Evolutionary conservation across 2,329 filamentous ascomycete genomes (phyloP), one percentile per base, ranked within the genome.

Genomic region (Cytospora schulzeri): DNA sequence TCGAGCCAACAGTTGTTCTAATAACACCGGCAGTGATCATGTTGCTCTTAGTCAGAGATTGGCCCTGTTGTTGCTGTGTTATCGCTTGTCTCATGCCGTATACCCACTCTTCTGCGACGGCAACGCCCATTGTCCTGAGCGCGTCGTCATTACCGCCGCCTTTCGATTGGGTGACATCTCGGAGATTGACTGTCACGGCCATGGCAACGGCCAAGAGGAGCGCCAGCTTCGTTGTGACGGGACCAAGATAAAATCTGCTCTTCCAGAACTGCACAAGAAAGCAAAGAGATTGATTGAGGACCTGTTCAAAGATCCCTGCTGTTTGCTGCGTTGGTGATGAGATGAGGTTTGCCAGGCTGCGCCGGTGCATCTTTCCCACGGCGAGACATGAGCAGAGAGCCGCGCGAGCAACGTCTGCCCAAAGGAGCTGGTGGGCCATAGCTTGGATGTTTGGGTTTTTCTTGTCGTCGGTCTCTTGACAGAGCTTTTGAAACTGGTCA

Each of bases 401-500:
- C 3, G 68, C 66, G 2, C 68, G 60, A 24, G 57, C 50, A 8
- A 59, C 64, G 31, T 68, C 61, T 0, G 68, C 58, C 68, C 68
- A 69, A 24, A 69, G 57, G 2, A 69, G 45, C 12, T 69, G 67
- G 41, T 52, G 60, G 1, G 66, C 48, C 35, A 67, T 67, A 48
- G 50, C 56, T 3, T 26, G 48, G 41, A 65, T 15, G 1, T 65
- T 33, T 14, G 26, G 19, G 8, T 33, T 14, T 12, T 12, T 5
- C 12, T 15, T 58, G 12, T 6, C 17, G 45, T 29, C 12, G 19
- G 8, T n/a, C 33, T n/a, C 2, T 17, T 64, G 53, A 51, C 56
- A 67, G 22, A 69, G 58, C 1, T 28, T 61, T 19, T 67, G 63
- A 17, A 69, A 69, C 38, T 69, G 66, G 29, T 69, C 60, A 19